These are phyloP conservation scores for Zasmidium cellare DNA, from an alignment of 2,329 filamentous ascomycete species.

Conservation along the genomic window DNA sequence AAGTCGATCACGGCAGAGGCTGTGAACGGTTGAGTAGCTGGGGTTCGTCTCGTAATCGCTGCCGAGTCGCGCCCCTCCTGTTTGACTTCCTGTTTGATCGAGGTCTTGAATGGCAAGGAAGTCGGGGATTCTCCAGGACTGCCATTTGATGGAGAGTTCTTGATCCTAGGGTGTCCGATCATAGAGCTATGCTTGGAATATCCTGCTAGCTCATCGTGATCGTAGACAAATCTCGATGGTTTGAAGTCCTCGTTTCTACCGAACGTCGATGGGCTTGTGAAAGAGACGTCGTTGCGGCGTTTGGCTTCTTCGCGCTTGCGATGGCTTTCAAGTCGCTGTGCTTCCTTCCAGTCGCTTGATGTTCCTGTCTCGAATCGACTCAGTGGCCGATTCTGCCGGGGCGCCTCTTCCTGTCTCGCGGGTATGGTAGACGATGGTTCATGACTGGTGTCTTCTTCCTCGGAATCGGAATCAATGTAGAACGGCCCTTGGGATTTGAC, in stretches of 20 bases:
- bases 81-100: too few species aligned
- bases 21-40: not conserved
- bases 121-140: too few species aligned
- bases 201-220: too few species aligned
- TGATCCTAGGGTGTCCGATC: too few species aligned
- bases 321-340: not conserved
- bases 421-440: not conserved
- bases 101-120: too few species aligned
- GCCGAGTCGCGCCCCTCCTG: too few species aligned
- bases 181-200: too few species aligned
- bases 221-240: too few species aligned
- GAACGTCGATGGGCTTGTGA: not conserved
- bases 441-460: not conserved
- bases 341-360: constrained; percentile 1
- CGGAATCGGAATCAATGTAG: not conserved
- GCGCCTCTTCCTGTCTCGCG: not conserved
- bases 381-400: not conserved
- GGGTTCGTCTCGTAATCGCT: too few species aligned
- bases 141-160: too few species aligned
- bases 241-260: not conserved
- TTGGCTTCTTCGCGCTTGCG: not conserved
- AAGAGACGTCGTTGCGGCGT: not conserved
- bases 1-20: not conserved
- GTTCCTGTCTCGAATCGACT: not conserved
- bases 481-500: not conserved